These are phyloP conservation scores for Bonnemaisonia californica DNA, from an alignment of 31 red algal genomes.

Conservation along the genomic window DNA sequence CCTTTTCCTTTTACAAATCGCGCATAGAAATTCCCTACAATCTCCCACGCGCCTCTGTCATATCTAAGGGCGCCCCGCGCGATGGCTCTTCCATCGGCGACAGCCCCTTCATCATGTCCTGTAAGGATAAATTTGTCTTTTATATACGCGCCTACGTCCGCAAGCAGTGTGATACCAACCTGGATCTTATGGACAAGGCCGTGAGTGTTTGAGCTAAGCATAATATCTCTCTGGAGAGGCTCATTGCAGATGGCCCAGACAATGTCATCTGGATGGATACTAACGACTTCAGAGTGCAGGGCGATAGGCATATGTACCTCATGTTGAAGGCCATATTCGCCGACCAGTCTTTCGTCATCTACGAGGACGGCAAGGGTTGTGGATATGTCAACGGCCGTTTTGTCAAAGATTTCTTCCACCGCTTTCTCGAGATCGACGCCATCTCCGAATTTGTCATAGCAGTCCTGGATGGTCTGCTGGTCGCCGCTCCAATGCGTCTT, in stretches of 20 bases:
- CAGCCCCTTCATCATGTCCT: slow-evolving; percentile 12
- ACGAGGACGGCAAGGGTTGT: not conserved
- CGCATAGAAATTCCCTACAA: slow-evolving; percentile 4
- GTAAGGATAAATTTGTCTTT: not conserved
- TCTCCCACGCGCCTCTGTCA: not conserved
- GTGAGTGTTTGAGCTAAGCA: not conserved
- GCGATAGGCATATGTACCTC: not conserved
- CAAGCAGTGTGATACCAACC: not conserved
- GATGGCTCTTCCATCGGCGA: slow-evolving; percentile 14
- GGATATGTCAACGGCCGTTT: not conserved
- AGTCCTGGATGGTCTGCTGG: not conserved
- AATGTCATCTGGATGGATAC: slow-evolving; percentile 7
- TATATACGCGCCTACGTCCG: not conserved
- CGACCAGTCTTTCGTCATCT: slow-evolving; percentile 1
- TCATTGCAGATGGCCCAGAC: not conserved
- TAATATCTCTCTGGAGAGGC: slow-evolving; percentile 1
- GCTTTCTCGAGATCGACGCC: not conserved
- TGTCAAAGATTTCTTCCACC: slow-evolving; percentile 2
- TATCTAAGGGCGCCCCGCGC: not conserved
- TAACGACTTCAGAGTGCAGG: not conserved
- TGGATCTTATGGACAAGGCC: not conserved
- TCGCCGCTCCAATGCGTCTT: not conserved
- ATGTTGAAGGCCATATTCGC: slow-evolving; percentile 7
- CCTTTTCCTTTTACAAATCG: not conserved
- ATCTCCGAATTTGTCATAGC: not conserved